Base-by-base conservation (phyloP, 768 basidiomycete species). In the Lactarius trivialis region DNA sequence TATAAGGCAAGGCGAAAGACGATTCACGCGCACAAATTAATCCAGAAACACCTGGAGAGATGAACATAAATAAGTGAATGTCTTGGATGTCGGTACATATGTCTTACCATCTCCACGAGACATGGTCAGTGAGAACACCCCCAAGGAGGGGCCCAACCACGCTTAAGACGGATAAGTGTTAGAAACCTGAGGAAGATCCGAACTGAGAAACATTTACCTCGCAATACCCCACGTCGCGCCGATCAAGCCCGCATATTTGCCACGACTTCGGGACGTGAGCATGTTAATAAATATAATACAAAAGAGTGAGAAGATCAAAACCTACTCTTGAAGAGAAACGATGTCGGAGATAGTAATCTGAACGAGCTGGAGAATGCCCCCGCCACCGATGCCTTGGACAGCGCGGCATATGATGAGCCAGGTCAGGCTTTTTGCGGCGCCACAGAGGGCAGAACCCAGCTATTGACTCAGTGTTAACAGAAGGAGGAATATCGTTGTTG, bases 311-410 rank as follows among this genome's bases (percentile, higher is more conserved):
- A 26, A 53, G 4, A 34, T 11, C 28, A 8, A 6, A 8, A 74
- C 84, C 50, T 71, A 89, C 89, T 91, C 85, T 75, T 84, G 76
- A 39, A 95, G 73, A 0, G 91, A 83, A 0, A 92, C 88, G 37
- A 95, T 91, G 72, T 95, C 93, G 49, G 86, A 83, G 48, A 91
- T 84, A 2, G 83, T 88, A 67, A 92, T 91, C 55, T 86, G 81
- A 7, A 88, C 86, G 65, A 91, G 75, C 69, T 89, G 88, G 17
- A 91, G 76, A 62, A 91, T 86, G 5, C 88, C 90, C 11, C 89
- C 89, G 7, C 89, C 89, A 28, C 91, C 91, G 33, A 93, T 84
- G 9, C 91, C 91, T 70, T 93, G 91, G 3, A 94, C 76, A 2
- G 89, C 91, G 66, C 91, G 82, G 48, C 81, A 82, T 0, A 88